phyloP scores from a whole-genome alignment of 1,284 basidiomycete species.

The Phellopilus nigrolimitatus region DNA sequence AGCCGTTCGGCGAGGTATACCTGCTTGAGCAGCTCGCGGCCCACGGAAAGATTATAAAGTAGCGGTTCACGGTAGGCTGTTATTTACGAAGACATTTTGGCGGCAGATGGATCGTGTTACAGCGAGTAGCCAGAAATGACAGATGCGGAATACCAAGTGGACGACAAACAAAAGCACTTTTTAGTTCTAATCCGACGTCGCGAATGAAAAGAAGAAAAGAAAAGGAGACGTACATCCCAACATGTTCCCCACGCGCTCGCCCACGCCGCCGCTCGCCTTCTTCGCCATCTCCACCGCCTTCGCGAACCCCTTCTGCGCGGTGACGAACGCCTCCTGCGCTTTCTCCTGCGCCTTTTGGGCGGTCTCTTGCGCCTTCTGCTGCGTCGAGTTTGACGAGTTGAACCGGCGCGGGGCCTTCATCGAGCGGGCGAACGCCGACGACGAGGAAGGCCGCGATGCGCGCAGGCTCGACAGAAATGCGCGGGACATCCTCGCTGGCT shows the following conservation, averaged over 20 bases:
- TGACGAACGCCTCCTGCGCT: slow-evolving; percentile 58
- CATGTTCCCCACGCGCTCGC: slow-evolving; percentile 53
- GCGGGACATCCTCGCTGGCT: not conserved
- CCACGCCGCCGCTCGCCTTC: slow-evolving; percentile 53
- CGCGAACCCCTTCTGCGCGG: slow-evolving; percentile 52
- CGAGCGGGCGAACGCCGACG: slow-evolving; percentile 3
- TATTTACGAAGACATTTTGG: not conserved
- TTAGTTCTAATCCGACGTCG: not conserved
- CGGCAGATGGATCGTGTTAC: too few relatives aligned
- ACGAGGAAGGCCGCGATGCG: slow-evolving; percentile 5
- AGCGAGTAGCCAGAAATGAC: not conserved
- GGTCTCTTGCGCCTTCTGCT: slow-evolving; percentile 21
- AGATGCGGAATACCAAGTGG: not conserved
- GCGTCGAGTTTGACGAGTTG: slow-evolving; percentile 17
- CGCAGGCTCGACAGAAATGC: slow-evolving; percentile 3
- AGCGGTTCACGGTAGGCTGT: slow-evolving; percentile 82
- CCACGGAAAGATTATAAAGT: slow-evolving; percentile 80
- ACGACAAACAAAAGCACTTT: not conserved
- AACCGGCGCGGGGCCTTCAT: slow-evolving; percentile 11
- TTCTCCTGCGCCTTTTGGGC: slow-evolving; percentile 49
- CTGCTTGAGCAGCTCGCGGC: slow-evolving; percentile 83
- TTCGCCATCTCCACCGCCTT: slow-evolving; percentile 49
- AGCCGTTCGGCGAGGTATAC: slow-evolving; percentile 88
- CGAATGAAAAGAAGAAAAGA: slow-evolving; percentile 3
- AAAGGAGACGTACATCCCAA: slow-evolving; percentile 55